Base-by-base conservation (phyloP, 108 stramenopile genomes). In the Cyclotella cryptica region DNA sequence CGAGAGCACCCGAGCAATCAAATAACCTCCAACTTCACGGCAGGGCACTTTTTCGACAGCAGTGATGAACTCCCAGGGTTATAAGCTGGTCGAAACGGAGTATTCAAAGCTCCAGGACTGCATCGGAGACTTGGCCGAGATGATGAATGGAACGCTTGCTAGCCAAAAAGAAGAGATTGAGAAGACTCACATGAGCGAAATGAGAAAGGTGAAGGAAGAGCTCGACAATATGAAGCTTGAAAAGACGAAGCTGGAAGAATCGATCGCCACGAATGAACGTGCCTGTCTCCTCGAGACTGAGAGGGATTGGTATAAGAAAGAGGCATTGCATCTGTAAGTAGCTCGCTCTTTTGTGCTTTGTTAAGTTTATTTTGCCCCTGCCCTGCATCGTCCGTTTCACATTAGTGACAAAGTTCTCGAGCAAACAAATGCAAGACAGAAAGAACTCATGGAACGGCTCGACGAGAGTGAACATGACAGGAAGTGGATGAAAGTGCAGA, bases 271-370 rank as follows among this genome's bases (percentile, higher is more conserved):
- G 14, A 77, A 83, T 45, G 82, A 83, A 57, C 65, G 82, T 9
- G 71, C 76, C 4, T 58, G 54, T 47, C 67, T 66, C 0, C 22
- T 82, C 19, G 77, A 85, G 73, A 79, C 69, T 8, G 85, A 85
- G 58, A 72, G 81, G 35, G 81, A 85, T 52, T 85, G 72, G 71
- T 85, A 83, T 53, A 85, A 79, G 44, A 82, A 83, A 62, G 77
- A 85, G 55, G 81, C 85, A 10, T 35, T 81, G 47, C 69, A 77
- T 43, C 54, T 85, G n/a, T n/a, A n/a, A n/a, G n/a, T n/a, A n/a
- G n/a, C n/a, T n/a, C n/a, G n/a, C n/a, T n/a, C n/a, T n/a, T n/a
- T n/a, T n/a, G n/a, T n/a, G n/a, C n/a, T n/a, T n/a, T n/a, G n/a
- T n/a, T n/a, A n/a, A n/a, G n/a, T n/a, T n/a, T n/a, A n/a, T n/a